phyloP scores from a whole-genome alignment of 371 early-diverging fungal genomes.

The Coemansia sp. region DNA sequence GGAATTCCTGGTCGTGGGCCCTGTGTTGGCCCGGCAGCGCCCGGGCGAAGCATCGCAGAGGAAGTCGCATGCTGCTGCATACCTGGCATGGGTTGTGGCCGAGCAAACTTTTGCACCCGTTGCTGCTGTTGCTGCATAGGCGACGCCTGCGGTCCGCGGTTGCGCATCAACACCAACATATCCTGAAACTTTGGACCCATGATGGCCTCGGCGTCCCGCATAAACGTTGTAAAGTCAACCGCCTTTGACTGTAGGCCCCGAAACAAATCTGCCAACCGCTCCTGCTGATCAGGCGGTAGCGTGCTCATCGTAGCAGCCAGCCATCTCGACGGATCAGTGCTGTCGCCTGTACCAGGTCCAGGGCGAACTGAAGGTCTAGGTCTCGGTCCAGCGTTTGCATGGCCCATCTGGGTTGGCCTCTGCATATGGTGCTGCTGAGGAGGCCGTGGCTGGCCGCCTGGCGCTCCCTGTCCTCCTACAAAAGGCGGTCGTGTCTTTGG shows the following conservation, averaged over 20 bases:
- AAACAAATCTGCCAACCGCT: constrained; percentile 33
- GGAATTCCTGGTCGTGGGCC: constrained; percentile 18
- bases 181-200: constrained; percentile 44
- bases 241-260: constrained; percentile 40
- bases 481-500: constrained; percentile 1
- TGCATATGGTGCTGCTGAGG: constrained; percentile 6
- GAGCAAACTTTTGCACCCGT: not conserved
- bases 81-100: not conserved
- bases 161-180: constrained; percentile 35
- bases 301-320: constrained; percentile 36
- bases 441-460: constrained; percentile 1
- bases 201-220: constrained; percentile 34
- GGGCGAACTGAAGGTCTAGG: constrained; percentile 10
- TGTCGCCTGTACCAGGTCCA: not conserved
- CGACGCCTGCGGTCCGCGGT: constrained; percentile 15
- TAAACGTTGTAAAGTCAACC: constrained; percentile 32
- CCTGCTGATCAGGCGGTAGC: constrained; percentile 42
- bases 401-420: not conserved
- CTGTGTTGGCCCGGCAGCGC: not conserved
- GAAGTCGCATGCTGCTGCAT: constrained; percentile 4
- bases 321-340: constrained; percentile 35
- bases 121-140: constrained; percentile 5
- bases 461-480: not conserved
- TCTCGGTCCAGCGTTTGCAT: constrained; percentile 6
- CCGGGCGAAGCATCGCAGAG: constrained; percentile 7